Evolutionary conservation across 306 rosid species (phyloP), one percentile per base, ranked within the genome.

Genomic region (Cicer chorassanicum): DNA sequence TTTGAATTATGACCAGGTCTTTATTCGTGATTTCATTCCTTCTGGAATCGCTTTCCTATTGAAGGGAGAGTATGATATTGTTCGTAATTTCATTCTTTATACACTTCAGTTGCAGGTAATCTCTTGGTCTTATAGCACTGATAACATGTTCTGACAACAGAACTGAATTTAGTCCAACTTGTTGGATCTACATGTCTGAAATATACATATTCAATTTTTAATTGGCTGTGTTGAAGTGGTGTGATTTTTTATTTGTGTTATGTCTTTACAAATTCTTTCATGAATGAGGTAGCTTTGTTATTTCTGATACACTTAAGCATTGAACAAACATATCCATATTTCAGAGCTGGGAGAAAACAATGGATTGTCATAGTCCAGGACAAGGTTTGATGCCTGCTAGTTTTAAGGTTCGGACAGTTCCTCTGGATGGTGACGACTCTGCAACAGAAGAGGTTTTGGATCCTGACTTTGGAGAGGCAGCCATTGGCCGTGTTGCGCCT

Each of bases 351-450:
- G 97, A 92, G 88, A 92, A 92, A 84, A 92, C 97, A 68, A 89
- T 92, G 86, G 96, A 89, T 81, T 92, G 97, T 73, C 91, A 92
- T 68, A 92, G 97, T 79, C 92, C 97, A 62, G 97, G 97, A 73
- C 96, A 92, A 88, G 97, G 97, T 76, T 69, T 89, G 81, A 92
- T 89, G 97, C 97, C 97, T 48, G 97, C 96, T 81, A 92, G 97
- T 80, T 92, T 92, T 75, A 92, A 92, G 86, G 92, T 89, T 49
- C 88, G 93, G 16, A 88, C 92, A 66, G 90, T 89, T 85, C 96
- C 97, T 61, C 69, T 92, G 64, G 97, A 92, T 11, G 86, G 92
- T 79, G 97, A 89, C 80, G 93, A 88, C 72, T 86, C 88, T 61
- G 92, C 89, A 72, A 85, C 89, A 53, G 96, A 89, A 83, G 97